Percentiles rank a stretch among this genome's conserved stretches.
Evolutionary conservation across 1,284 basidiomycete genomes (phyloP).

Genomic region (Phlebopus sp.): DNA sequence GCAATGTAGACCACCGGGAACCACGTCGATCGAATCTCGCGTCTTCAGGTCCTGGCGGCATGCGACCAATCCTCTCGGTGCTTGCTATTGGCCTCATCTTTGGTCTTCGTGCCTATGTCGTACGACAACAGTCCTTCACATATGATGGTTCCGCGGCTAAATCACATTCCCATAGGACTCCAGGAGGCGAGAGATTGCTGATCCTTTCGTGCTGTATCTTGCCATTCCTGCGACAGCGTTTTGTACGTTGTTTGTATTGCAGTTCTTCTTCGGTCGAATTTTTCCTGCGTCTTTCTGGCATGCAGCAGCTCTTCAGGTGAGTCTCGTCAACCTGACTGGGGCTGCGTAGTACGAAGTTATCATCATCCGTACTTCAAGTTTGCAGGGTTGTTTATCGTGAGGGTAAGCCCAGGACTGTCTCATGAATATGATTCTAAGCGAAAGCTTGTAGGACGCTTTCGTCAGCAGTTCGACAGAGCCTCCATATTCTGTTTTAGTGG

Average conservation of each 20-base stretch:
- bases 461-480: constrained; percentile 3
- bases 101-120: constrained; percentile 15
- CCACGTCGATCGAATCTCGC: constrained; percentile 1
- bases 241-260: constrained; percentile 15
- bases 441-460: constrained; percentile 14
- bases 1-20: constrained; percentile 1
- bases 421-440: background rate
- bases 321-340: constrained; percentile 1
- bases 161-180: constrained; percentile 16
- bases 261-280: constrained; percentile 9
- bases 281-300: constrained; percentile 22
- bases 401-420: constrained; percentile 12
- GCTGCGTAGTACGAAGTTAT: background rate
- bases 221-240: constrained; percentile 18
- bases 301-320: constrained; percentile 23
- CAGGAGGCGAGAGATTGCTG: constrained; percentile 12
- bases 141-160: background rate
- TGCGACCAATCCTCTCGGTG: constrained; percentile 16
- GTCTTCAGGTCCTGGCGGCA: constrained; percentile 5
- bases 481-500: constrained; percentile 12
- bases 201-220: constrained; percentile 14
- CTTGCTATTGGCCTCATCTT: constrained; percentile 14
- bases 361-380: constrained; percentile 13
- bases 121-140: constrained; percentile 7
- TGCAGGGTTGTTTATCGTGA: constrained; percentile 21